Percentiles rank a stretch among this genome's conserved stretches.
Evolutionary conservation across 345 rosid genomes (phyloP).

Genomic region (Arabis alpina): DNA sequence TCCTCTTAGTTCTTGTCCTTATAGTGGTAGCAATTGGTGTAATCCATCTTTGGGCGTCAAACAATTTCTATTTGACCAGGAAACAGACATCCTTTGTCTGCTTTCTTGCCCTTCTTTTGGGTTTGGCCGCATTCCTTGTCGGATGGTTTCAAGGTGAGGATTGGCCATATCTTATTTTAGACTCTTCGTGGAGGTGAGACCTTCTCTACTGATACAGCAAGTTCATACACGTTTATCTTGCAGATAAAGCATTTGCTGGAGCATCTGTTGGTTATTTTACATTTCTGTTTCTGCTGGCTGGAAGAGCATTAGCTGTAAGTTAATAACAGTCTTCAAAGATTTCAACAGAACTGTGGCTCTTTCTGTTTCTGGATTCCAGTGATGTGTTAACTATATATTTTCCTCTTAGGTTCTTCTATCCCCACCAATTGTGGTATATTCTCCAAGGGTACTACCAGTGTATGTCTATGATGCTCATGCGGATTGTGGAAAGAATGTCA

Average conservation of each 20-base stretch:
- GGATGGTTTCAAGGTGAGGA: conserved; percentile 84
- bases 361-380: conserved; percentile 24
- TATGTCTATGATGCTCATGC: conserved; percentile 99
- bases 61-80: conserved; percentile 97
- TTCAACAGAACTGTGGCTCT: conserved; percentile 14
- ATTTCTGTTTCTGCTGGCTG: conserved; percentile 90
- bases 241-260: conserved; percentile 96
- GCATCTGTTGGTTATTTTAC: conserved; percentile 99
- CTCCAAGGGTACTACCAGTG: conserved; percentile 97
- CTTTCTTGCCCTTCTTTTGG: conserved; percentile 92
- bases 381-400: conserved; percentile 6
- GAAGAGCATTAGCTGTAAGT: conserved; percentile 96
- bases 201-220: conserved; percentile 25
- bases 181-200: conserved; percentile 16
- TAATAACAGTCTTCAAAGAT: conserved; percentile 3
- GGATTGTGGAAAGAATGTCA: conserved; percentile 96
- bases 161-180: conserved; percentile 26
- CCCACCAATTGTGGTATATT: conserved; percentile 98
- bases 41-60: conserved; percentile 97
- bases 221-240: conserved; percentile 38
- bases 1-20: conserved; percentile 86
- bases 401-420: conserved; percentile 90
- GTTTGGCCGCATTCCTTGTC: conserved; percentile 96
- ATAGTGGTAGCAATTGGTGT: conserved; percentile 93
- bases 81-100: conserved; percentile 85